phyloP scores from a whole-genome alignment of 179 eudicot species.

The Silene vulgaris region DNA sequence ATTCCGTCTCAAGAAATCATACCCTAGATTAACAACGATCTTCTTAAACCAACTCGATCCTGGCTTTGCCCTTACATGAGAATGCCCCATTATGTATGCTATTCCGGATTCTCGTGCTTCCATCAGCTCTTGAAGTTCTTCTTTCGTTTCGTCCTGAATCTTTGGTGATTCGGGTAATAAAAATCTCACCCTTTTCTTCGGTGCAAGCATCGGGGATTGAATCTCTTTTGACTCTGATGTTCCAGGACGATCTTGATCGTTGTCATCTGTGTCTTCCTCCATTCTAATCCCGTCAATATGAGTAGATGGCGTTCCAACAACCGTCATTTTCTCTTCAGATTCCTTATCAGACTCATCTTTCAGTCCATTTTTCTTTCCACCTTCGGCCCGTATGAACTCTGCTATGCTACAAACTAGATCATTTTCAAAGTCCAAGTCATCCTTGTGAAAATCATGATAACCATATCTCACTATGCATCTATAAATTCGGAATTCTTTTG shows the following conservation, averaged over 20 bases:
- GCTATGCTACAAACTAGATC: conserved; percentile 70
- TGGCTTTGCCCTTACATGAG: conserved; percentile 72
- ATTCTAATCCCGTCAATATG: conserved; percentile 46
- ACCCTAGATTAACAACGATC: conserved; percentile 64
- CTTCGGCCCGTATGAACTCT: conserved; percentile 61
- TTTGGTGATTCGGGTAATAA: conserved; percentile 71
- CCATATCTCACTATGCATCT: conserved; percentile 78
- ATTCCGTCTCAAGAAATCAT: conserved; percentile 88
- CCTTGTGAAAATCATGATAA: conserved; percentile 77
- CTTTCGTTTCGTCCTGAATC: conserved; percentile 38
- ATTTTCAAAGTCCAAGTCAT: conserved; percentile 71
- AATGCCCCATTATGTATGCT: conserved; percentile 81
- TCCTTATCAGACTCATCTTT: conserved; percentile 32
- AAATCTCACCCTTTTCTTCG: conserved; percentile 67
- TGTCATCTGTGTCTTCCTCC: conserved; percentile 27
- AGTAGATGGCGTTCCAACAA: conserved; percentile 67
- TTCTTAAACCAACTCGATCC: conserved; percentile 71
- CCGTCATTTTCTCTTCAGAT: conserved; percentile 55
- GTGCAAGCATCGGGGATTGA: conserved; percentile 34
- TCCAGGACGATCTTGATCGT: conserved; percentile 21
- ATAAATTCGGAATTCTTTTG: conserved; percentile 67
- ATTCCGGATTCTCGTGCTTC: conserved; percentile 86
- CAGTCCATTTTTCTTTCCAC: conserved; percentile 15
- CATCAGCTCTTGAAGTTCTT: conserved; percentile 71
- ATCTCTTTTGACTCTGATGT: conserved; percentile 56